Percentiles rank a stretch among this genome's conserved stretches.
phyloP scores from a whole-genome alignment of 257 asterid species.

The Rauvolfia tetraphylla region DNA sequence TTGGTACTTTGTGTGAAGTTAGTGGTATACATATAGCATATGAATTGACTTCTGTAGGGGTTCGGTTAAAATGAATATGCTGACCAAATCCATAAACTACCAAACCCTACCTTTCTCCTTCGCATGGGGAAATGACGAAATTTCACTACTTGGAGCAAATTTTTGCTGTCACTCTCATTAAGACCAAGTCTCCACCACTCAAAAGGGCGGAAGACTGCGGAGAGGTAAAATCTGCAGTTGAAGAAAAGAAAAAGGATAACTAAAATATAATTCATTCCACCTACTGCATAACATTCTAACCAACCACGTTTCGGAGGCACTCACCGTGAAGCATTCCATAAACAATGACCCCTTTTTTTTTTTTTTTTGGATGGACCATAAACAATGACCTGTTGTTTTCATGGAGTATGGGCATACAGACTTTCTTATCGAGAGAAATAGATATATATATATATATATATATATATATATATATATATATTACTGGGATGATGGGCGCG shows the following conservation, averaged over 20 bases:
- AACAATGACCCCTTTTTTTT: too few relatives aligned
- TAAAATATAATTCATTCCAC: background rate
- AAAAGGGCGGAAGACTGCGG: background rate
- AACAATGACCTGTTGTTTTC: too few relatives aligned
- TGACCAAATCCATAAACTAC: slow-evolving; percentile 2
- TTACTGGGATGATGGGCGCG: too few relatives aligned
- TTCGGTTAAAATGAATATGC: background rate
- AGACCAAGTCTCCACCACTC: background rate
- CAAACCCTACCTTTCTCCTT: background rate
- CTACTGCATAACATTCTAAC: background rate
- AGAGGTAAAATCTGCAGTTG: background rate
- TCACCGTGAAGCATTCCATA: background rate
- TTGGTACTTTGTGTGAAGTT: too few relatives aligned
- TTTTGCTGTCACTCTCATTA: background rate
- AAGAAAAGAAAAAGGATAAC: background rate
- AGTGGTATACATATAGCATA: background rate
- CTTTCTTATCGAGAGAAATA: background rate
- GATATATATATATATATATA: too few relatives aligned
- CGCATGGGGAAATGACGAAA: background rate
- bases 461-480: too few relatives aligned
- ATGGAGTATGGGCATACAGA: background rate
- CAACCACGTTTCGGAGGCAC: background rate
- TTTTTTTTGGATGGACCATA: too few relatives aligned
- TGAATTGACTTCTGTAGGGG: background rate
- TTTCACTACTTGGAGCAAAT: background rate